These are phyloP conservation scores for Acer yangbiense DNA, from an alignment of 345 rosid species.

Conservation along the genomic window DNA sequence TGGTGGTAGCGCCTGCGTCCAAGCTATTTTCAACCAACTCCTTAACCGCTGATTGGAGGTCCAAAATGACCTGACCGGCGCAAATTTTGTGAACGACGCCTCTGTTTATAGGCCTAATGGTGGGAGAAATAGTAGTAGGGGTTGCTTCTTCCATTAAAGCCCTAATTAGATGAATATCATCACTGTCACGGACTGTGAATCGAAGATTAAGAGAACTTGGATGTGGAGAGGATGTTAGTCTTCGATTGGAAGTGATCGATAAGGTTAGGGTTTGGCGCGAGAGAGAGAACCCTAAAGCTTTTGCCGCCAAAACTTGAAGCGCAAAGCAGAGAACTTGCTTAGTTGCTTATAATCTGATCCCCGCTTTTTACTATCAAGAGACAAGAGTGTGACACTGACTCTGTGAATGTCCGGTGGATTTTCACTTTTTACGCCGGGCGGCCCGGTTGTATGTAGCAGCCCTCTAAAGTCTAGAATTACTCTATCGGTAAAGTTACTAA, in stretches of 20 bases:
- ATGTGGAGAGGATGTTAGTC: background rate
- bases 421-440: background rate
- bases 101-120: slow-evolving; percentile 74
- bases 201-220: background rate
- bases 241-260: background rate
- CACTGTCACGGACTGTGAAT: background rate
- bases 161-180: background rate
- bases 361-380: background rate
- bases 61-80: slow-evolving; percentile 92
- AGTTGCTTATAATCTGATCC: background rate
- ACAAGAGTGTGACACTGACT: too few relatives aligned
- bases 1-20: slow-evolving; percentile 89
- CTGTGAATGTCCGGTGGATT: too few relatives aligned
- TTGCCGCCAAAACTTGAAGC: slow-evolving; percentile 30
- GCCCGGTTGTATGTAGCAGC: too few relatives aligned
- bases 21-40: slow-evolving; percentile 97
- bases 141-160: slow-evolving; percentile 38
- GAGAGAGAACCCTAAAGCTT: background rate
- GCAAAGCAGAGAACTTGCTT: too few relatives aligned
- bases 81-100: slow-evolving; percentile 80
- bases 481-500: too few relatives aligned
- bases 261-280: background rate
- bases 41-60: slow-evolving; percentile 92
- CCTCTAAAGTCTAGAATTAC: too few relatives aligned
- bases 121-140: slow-evolving; percentile 30